Evolutionary conservation across 257 asterid species (phyloP).

Genomic region (Dorcoceras hygrometricum): DNA sequence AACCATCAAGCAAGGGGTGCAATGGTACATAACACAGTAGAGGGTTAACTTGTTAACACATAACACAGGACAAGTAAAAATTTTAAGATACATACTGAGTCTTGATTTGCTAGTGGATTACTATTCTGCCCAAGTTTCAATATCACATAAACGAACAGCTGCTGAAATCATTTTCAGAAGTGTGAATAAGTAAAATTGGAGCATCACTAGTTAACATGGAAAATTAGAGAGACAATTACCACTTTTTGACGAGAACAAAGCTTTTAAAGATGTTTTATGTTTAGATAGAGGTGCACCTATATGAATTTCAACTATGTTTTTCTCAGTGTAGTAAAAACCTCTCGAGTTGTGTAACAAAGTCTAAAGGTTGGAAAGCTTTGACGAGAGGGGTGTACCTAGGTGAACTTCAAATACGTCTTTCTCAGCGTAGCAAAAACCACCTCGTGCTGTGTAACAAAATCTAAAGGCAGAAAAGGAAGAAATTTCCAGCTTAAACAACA

Average conservation of each 20-base stretch:
- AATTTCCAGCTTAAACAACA: background rate
- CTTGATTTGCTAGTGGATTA: background rate
- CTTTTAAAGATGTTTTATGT: conserved; percentile 17
- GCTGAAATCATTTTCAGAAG: background rate
- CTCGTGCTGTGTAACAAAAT: conserved; percentile 93
- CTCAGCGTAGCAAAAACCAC: conserved; percentile 82
- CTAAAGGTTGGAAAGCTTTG: background rate
- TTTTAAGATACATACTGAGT: background rate
- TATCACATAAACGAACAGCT: conserved; percentile 13
- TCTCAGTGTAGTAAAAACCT: conserved; percentile 54
- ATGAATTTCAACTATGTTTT: conserved; percentile 80
- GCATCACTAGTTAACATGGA: conserved; percentile 11
- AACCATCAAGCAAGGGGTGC: too few species aligned
- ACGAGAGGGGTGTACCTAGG: conserved; percentile 34
- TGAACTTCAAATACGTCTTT: conserved; percentile 49
- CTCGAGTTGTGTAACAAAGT: too few species aligned
- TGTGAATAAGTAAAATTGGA: background rate
- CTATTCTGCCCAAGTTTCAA: conserved; percentile 8
- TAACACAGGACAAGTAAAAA: background rate
- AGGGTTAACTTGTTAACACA: background rate
- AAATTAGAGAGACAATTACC: conserved; percentile 7
- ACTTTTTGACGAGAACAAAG: conserved; percentile 17
- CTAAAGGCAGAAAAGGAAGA: conserved; percentile 42
- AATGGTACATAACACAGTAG: too few species aligned
- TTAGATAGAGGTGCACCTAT: conserved; percentile 51